phyloP scores from a whole-genome alignment of 371 early-diverging fungal species.

The Polyrhizophydium stewartii region DNA sequence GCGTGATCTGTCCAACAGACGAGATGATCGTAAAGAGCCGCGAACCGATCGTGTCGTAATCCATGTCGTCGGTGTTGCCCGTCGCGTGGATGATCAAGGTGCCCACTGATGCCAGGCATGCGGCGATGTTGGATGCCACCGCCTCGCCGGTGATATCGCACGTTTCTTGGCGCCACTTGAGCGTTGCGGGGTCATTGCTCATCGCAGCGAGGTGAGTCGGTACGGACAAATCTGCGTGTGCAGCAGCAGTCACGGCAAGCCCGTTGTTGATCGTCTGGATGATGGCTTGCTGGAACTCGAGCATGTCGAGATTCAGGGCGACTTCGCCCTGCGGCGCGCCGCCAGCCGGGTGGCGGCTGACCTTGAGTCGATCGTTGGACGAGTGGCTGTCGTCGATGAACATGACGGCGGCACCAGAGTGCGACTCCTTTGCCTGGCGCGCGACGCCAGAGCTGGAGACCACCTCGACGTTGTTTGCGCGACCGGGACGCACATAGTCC shows the following conservation, averaged over 20 bases:
- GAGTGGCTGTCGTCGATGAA: conserved; percentile 13
- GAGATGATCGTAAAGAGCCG: conserved; percentile 33
- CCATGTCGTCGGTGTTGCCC: conserved; percentile 33
- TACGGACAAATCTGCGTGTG: conserved; percentile 21
- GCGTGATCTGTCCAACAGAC: conserved; percentile 35
- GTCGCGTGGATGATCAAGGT: conserved; percentile 36
- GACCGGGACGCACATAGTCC: conserved; percentile 41
- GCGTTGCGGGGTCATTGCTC: conserved; percentile 35
- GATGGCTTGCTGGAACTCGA: conserved; percentile 37
- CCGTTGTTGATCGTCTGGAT: conserved; percentile 35
- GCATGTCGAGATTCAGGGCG: conserved; percentile 20
- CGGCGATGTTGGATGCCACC: conserved; percentile 33
- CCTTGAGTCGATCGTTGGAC: neutral
- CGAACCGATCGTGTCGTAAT: conserved; percentile 37
- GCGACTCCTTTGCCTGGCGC: conserved; percentile 22
- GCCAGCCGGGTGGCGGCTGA: neutral
- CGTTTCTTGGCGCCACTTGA: conserved; percentile 46
- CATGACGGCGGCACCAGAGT: conserved; percentile 14
- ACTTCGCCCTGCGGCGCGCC: conserved; percentile 1
- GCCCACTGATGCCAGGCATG: conserved; percentile 39
- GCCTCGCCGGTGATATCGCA: conserved; percentile 38
- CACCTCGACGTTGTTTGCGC: conserved; percentile 33
- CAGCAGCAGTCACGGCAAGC: conserved; percentile 33
- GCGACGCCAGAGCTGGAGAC: conserved; percentile 9
- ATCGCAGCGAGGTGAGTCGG: conserved; percentile 37